A percentile compares a stretch with the other conserved stretches of the same genome.
Conservation (phyloP, 2,329 filamentous ascomycete species). For the Blumeria hordei region DNA sequence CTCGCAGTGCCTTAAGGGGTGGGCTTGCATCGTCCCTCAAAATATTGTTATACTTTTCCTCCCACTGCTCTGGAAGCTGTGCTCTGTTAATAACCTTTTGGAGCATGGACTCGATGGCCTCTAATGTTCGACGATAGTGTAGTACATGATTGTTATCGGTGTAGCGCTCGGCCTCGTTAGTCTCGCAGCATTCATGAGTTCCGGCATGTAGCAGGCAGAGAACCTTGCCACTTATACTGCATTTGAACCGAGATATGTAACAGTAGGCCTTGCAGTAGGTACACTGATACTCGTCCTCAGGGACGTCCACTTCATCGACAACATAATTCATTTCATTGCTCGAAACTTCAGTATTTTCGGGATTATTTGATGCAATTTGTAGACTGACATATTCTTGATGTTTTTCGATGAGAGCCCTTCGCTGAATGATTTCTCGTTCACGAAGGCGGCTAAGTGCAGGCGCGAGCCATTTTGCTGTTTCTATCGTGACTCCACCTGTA, state of each 20-base stretch:
- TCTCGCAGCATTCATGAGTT: slow-evolving; percentile 54
- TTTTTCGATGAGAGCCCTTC: slow-evolving; percentile 41
- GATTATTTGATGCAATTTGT: slow-evolving; percentile 12
- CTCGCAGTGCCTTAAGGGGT: slow-evolving; percentile 63
- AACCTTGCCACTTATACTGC: slow-evolving; percentile 55
- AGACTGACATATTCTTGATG: slow-evolving; percentile 28
- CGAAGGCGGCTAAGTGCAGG: slow-evolving; percentile 64
- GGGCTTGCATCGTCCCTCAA: slow-evolving; percentile 68
- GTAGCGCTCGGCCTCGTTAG: slow-evolving; percentile 40
- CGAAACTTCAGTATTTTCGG: slow-evolving; percentile 10
- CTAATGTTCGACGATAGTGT: slow-evolving; percentile 52
- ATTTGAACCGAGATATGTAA: slow-evolving; percentile 78
- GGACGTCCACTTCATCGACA: slow-evolving; percentile 47
- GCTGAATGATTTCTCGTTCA: slow-evolving; percentile 43
- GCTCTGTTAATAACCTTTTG: slow-evolving; percentile 72
- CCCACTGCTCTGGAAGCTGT: slow-evolving; percentile 65
- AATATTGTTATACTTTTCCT: slow-evolving; percentile 65
- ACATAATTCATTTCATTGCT: slow-evolving; percentile 36
- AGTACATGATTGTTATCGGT: slow-evolving; percentile 47
- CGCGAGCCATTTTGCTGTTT: slow-evolving; percentile 83
- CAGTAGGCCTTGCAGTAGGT: slow-evolving; percentile 77
- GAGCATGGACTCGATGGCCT: slow-evolving; percentile 38
- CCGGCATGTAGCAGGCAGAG: slow-evolving; percentile 69
- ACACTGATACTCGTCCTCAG: slow-evolving; percentile 85
- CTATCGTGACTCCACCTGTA: slow-evolving; percentile 41